Evolutionary conservation across 2,329 filamentous ascomycete genomes (phyloP).

Genomic region (Aspergillus clavatus): DNA sequence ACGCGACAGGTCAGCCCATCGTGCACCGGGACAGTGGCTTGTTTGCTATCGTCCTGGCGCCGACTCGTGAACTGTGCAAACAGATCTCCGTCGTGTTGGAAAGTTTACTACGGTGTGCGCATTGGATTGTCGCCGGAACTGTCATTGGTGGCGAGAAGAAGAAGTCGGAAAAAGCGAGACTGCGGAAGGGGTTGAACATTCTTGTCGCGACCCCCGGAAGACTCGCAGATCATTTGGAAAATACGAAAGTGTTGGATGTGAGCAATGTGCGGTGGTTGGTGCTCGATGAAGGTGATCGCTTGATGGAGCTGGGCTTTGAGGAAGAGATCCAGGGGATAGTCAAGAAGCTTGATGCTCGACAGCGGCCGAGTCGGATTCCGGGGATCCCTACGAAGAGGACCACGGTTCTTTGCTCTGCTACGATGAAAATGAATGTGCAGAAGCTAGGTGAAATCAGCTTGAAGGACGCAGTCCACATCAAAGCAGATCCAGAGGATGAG

Average conservation of each 20-base stretch:
- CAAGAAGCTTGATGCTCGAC: conserved; percentile 65
- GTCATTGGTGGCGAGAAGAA: conserved; percentile 70
- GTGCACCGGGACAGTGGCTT: conserved; percentile 81
- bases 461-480: conserved; percentile 84
- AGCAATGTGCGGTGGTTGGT: conserved; percentile 90
- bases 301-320: conserved; percentile 98
- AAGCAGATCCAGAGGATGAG: conserved; percentile 57
- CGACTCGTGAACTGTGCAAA: conserved; percentile 88
- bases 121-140: conserved; percentile 89
- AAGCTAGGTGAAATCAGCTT: conserved; percentile 90
- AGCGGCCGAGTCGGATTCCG: conserved; percentile 58
- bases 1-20: conserved; percentile 40
- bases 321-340: conserved; percentile 88
- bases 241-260: conserved; percentile 84
- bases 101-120: conserved; percentile 77
- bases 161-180: conserved; percentile 82
- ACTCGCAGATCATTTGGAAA: conserved; percentile 83
- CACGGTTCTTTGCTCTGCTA: conserved; percentile 91
- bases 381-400: conserved; percentile 67
- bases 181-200: conserved; percentile 93
- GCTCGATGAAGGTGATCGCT: conserved; percentile 90
- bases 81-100: conserved; percentile 88
- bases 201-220: conserved; percentile 90
- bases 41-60: conserved; percentile 90
- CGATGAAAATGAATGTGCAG: conserved; percentile 96